Percentiles rank a stretch among this genome's conserved stretches.
phyloP scores from a whole-genome alignment of 257 asterid species.

The Solanum gandarillasii region DNA sequence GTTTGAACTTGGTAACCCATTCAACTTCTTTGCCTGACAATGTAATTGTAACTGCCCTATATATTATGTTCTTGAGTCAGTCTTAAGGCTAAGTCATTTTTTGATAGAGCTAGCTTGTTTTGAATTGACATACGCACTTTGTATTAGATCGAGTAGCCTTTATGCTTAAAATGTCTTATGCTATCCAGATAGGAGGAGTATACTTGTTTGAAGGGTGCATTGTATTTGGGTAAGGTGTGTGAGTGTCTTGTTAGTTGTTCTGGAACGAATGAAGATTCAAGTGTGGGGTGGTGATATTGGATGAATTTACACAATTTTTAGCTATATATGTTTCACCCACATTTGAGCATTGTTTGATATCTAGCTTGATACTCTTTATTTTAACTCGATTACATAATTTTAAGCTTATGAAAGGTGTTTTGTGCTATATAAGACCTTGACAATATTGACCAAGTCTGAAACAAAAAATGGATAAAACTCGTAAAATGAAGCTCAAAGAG shows the following conservation, averaged over 20 bases:
- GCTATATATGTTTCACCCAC: not conserved
- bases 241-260: not conserved
- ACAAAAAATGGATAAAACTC: not conserved
- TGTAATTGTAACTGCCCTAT: not conserved
- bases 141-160: not conserved
- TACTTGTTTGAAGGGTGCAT: not conserved
- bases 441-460: not conserved
- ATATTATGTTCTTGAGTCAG: too few species aligned
- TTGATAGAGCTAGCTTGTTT: too few species aligned
- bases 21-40: not conserved
- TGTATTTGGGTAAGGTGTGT: not conserved
- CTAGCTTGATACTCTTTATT: not conserved
- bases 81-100: not conserved
- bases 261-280: not conserved
- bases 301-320: not conserved
- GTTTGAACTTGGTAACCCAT: not conserved
- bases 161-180: not conserved
- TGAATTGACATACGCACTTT: not conserved
- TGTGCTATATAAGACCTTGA: not conserved
- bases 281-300: not conserved
- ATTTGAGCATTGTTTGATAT: too few species aligned
- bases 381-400: too few species aligned
- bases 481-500: too few species aligned
- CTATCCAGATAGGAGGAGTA: not conserved
- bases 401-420: not conserved